Evolutionary conservation across 257 asterid species (phyloP).

Genomic region (Leonotis leonurus): DNA sequence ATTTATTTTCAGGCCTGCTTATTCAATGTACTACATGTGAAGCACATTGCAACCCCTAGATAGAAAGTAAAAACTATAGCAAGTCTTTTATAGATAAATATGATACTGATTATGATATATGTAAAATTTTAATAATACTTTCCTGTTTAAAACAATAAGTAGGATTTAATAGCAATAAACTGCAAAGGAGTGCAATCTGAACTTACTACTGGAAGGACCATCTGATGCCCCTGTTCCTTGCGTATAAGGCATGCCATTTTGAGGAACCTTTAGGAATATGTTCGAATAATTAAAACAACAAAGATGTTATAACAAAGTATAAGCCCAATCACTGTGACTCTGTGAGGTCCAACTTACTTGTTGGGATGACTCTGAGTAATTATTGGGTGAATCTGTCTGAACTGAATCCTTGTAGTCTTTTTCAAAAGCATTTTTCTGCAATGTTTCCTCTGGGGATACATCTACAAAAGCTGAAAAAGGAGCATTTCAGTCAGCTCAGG

Average conservation of each 20-base stretch:
- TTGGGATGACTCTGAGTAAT: conserved; percentile 23
- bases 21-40: background rate
- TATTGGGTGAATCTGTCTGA: conserved; percentile 33
- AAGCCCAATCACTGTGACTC: conserved; percentile 8
- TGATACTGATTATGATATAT: too few species aligned
- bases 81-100: background rate
- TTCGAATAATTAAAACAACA: conserved; percentile 13
- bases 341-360: conserved; percentile 44
- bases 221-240: conserved; percentile 43
- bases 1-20: background rate
- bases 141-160: background rate
- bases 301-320: background rate
- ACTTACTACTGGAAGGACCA: conserved; percentile 48
- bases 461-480: conserved; percentile 78
- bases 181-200: background rate
- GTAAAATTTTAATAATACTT: background rate
- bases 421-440: conserved; percentile 72
- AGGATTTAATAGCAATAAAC: background rate
- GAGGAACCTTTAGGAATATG: conserved; percentile 47
- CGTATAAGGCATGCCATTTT: conserved; percentile 64
- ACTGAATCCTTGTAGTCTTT: conserved; percentile 51
- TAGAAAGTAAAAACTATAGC: background rate
- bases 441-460: conserved; percentile 82
- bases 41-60: background rate
- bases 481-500: conserved; percentile 13